Percentiles rank a stretch among this genome's conserved stretches.
These are phyloP conservation scores for Clonostachys byssicola DNA, from an alignment of 2,329 filamentous ascomycete species.

Conservation along the genomic window DNA sequence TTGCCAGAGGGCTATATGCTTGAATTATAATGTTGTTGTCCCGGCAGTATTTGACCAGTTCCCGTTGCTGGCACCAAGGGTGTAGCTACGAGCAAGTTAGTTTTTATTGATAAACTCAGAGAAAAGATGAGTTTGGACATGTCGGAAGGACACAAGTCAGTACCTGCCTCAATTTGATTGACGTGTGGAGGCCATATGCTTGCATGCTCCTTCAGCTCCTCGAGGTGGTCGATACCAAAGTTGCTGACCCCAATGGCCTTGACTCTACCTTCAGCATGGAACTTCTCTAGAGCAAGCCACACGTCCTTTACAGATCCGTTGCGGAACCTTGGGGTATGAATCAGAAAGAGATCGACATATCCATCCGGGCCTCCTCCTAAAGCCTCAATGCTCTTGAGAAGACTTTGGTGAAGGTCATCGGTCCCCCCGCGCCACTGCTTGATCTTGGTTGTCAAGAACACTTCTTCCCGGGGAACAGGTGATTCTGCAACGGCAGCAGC, in stretches of 20 bases:
- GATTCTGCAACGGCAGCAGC: conserved; percentile 41
- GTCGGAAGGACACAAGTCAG: not conserved
- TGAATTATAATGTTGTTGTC: conserved; percentile 64
- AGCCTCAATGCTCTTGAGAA: conserved; percentile 59
- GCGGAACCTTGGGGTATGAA: conserved; percentile 60
- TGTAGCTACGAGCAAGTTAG: conserved; percentile 63
- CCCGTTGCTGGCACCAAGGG: conserved; percentile 59
- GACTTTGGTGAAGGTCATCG: conserved; percentile 54
- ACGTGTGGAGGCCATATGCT: conserved; percentile 65
- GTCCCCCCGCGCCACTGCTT: conserved; percentile 23
- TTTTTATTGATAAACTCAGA: conserved; percentile 8
- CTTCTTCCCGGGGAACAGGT: conserved; percentile 35
- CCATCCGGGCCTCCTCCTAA: conserved; percentile 48
- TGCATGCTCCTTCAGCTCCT: conserved; percentile 65
- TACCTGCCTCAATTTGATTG: conserved; percentile 67
- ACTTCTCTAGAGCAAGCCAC: conserved; percentile 62
- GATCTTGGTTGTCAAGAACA: conserved; percentile 54
- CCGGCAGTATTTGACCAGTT: conserved; percentile 56
- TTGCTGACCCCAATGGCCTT: conserved; percentile 71
- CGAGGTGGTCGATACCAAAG: conserved; percentile 62
- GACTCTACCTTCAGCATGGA: conserved; percentile 54
- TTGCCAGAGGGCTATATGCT: conserved; percentile 31
- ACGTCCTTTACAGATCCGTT: conserved; percentile 49
- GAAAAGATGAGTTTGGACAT: not conserved
- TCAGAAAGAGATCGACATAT: conserved; percentile 69